Conservation (phyloP, 1,284 basidiomycete species). For the Ustilago hordei region DNA sequence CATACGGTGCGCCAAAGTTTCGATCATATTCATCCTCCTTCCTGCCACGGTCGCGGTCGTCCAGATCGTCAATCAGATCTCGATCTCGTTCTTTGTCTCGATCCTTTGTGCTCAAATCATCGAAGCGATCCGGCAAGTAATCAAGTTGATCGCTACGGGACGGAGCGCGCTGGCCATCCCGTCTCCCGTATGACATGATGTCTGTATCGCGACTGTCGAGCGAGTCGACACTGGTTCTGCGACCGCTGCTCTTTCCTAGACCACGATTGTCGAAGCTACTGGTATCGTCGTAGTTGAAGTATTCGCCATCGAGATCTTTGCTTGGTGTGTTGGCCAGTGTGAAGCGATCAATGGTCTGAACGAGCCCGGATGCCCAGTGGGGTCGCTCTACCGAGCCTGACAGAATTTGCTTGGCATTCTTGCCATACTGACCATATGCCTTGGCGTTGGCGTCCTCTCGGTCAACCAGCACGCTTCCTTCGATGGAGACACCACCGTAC, state of each 20-base stretch:
- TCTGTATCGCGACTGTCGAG: constrained; percentile 43
- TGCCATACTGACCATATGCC: constrained; percentile 63
- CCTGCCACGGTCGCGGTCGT: constrained; percentile 23
- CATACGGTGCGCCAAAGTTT: constrained; percentile 29
- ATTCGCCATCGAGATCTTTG: constrained; percentile 54
- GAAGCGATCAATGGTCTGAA: constrained; percentile 57
- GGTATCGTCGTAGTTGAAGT: constrained; percentile 45
- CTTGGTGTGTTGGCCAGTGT: constrained; percentile 46
- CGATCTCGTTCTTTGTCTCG: neutral
- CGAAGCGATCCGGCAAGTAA: constrained; percentile 35
- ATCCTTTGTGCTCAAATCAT: constrained; percentile 29
- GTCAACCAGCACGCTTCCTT: constrained; percentile 94
- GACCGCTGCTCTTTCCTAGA: constrained; percentile 29
- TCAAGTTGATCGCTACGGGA: constrained; percentile 21
- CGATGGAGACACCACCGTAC: constrained; percentile 85
- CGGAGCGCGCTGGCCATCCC: neutral
- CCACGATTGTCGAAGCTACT: constrained; percentile 40
- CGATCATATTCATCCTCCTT: constrained; percentile 31
- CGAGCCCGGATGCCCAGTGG: constrained; percentile 42
- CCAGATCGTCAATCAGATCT: constrained; percentile 12
- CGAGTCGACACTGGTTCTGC: constrained; percentile 33
- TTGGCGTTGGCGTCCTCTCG: constrained; percentile 79
- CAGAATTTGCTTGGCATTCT: constrained; percentile 63
- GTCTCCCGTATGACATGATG: neutral
- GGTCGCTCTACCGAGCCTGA: constrained; percentile 58